Base-by-base conservation (phyloP, 164 flowering plant species). In the Buxus sempervirens region DNA sequence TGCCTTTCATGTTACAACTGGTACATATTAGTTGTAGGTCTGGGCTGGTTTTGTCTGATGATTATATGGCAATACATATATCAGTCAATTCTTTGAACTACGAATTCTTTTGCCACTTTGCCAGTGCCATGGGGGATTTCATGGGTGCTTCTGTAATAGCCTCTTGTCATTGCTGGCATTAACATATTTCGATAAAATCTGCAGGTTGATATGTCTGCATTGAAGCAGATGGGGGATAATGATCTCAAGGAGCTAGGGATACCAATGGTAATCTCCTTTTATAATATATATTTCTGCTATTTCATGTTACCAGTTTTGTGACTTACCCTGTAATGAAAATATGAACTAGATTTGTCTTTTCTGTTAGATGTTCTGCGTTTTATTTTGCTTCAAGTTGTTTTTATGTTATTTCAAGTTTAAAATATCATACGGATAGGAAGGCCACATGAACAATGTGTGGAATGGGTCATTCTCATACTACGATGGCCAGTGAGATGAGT, bases 161-260 rank as follows among this genome's bases (percentile, higher is more conserved):
- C 42, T 27, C 5, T 22, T 27, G 8, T 20, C 24, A 16, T 60
- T 9, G 26, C 60, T 41, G 38, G 32, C 48, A 48, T 7, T 71
- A 53, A 56, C 42, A 22, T 19, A 42, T 62, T 56, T 70, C 48
- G 9, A 21, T 74, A 45, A 67, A 16, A 59, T 60, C 25, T 65
- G 25, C 82, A 88, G 98, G 90, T 93, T 73, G 98, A 90, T 77
- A 81, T 90, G 91, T 60, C 88, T 73, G 84, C 91, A 28, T 71
- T 93, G 83, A 89, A 72, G 82, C 98, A 89, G 72, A 87, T 90
- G 95, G 82, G 93, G 36, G 98, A 90, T 58, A 68, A 65, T 72
- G 98, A 93, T 73, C 87, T 89, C 63, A 93, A 88, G 79, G 91
- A 88, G 71, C 71, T 93, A 68, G 93, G 91, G 60, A 84, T 93